Base-by-base conservation (phyloP, 2,329 filamentous ascomycete genomes). In the Colletotrichum paranaense region DNA sequence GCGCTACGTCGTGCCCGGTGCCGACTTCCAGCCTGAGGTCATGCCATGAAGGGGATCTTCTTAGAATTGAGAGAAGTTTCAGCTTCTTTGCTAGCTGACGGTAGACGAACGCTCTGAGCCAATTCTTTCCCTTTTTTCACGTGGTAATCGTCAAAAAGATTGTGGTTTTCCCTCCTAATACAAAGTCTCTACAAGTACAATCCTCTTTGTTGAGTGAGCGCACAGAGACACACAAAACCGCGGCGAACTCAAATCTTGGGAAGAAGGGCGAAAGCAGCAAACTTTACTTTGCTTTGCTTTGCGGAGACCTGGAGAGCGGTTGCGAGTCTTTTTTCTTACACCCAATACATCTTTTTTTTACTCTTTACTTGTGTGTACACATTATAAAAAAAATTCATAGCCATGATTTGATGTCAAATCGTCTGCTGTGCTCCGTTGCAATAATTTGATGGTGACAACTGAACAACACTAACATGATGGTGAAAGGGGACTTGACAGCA, bases 1-100 rank as follows among this genome's bases (percentile, higher is more conserved):
- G 67, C 70, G 70, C 46, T 70, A 73, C 35, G 60, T 70, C 55
- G 55, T 73, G 24, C 66, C 67, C 46, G 59, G 56, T 8, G 70
- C 55, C 55, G 70, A 73, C 26, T 60, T 35, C 55, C 42, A 69
- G 55, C 55, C 66, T 6, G 70, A 73, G 46, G 35, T 70, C 14
- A 56, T 60, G 67, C 67, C 70, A 57, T 73, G 53, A 72, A 46
- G 32, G 24, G 46, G 7, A 12, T n/a, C n/a, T 1, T 26, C 35
- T 49, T 14, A 49, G 38, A 8, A n/a, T 30, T 32, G 30, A 32
- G 62, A 24, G 53, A 59, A 53, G 65, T 42, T 59, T 46, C 53
- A 55, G 58, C 64, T 52, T 62, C 64, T 26, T 26, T 35, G 16
- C 30, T 32, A 32, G 46, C 16, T 57, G 42, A 46, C 16, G 42